Evolutionary conservation across 106 monocot species (phyloP).

Genomic region (Xerophyta viscosa): DNA sequence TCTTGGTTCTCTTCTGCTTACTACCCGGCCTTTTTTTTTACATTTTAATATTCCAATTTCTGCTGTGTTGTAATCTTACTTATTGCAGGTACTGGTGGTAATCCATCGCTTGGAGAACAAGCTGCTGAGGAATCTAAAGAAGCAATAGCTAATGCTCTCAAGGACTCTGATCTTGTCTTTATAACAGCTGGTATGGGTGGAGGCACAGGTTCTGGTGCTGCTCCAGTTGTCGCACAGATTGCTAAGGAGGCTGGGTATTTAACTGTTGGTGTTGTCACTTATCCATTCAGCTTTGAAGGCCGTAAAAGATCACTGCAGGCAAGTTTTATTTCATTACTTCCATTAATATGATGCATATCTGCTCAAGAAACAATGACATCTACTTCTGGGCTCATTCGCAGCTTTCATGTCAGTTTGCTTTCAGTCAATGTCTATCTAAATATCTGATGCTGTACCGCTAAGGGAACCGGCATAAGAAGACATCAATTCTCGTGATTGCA

Average conservation of each 20-base stretch:
- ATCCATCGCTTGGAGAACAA: conserved; percentile 92
- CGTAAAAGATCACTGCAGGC: conserved; percentile 71
- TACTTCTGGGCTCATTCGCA: no score
- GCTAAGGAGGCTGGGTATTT: conserved; percentile 94
- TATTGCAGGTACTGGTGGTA: conserved; percentile 76
- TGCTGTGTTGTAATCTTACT: no score
- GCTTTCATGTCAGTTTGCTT: no score
- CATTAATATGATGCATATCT: no score
- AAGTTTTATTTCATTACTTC: neutral
- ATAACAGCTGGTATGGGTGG: conserved; percentile 99
- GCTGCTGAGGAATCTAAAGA: conserved; percentile 98
- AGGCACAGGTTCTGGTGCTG: conserved; percentile 95
- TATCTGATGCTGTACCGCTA: no score
- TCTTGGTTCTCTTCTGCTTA: no score
- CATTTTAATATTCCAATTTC: no score
- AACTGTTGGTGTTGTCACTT: conserved; percentile 98
- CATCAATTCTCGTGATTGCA: no score
- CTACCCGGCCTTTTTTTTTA: no score
- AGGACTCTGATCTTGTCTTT: conserved; percentile 94
- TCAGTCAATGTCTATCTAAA: no score
- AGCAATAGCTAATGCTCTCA: conserved; percentile 63
- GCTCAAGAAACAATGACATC: no score
- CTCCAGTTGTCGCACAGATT: conserved; percentile 98
- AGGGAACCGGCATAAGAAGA: no score
- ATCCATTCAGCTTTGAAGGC: conserved; percentile 99